These are phyloP conservation scores for Hemisphaericaspora subhashii DNA, from an alignment of 1,139 yeast species.

Conservation along the genomic window DNA sequence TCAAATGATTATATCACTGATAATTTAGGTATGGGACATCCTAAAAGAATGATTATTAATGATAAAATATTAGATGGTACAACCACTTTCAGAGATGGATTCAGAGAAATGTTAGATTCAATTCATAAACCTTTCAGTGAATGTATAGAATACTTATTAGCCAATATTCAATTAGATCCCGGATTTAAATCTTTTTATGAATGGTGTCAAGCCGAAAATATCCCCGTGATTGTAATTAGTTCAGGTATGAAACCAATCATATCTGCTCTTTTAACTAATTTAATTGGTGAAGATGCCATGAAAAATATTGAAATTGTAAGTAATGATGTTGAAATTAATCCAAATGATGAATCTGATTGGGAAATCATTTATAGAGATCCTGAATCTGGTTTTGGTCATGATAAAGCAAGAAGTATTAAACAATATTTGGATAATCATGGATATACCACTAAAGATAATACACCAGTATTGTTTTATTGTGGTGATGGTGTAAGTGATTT, in stretches of 20 bases:
- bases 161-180: constrained; percentile 76
- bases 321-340: constrained; percentile 63
- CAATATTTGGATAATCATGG: constrained; percentile 55
- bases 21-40: constrained; percentile 80
- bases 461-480: constrained; percentile 78
- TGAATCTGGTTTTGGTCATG: constrained; percentile 89
- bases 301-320: constrained; percentile 76
- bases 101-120: constrained; percentile 79
- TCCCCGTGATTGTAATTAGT: constrained; percentile 80
- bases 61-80: constrained; percentile 71
- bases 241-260: constrained; percentile 95
- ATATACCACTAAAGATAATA: constrained; percentile 21
- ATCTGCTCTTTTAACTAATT: constrained; percentile 65
- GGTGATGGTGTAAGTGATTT: constrained; percentile 98
- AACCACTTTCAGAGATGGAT: constrained; percentile 76
- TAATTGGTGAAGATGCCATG: constrained; percentile 77
- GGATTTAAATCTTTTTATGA: constrained; percentile 81
- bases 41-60: constrained; percentile 65
- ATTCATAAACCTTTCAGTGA: constrained; percentile 75
- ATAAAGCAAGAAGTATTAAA: constrained; percentile 79
- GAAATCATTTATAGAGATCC: constrained; percentile 78
- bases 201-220: constrained; percentile 70
- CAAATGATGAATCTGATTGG: constrained; percentile 60
- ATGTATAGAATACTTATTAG: constrained; percentile 66
- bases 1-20: constrained; percentile 92